Base-by-base conservation (phyloP, 306 rosid species). In the Vigna nakashimae region DNA sequence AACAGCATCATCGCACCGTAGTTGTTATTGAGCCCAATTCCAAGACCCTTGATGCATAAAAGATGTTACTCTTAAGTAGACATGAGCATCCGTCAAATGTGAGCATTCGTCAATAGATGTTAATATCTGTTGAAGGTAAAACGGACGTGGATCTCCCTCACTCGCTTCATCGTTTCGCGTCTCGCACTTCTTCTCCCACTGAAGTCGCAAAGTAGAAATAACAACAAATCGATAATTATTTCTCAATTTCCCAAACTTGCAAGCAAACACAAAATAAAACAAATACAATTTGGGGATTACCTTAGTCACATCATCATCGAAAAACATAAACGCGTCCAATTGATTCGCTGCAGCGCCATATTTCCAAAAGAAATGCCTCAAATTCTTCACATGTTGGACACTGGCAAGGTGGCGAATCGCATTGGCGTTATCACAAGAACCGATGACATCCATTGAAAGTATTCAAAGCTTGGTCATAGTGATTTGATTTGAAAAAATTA, bases 351-450 rank as follows among this genome's bases (percentile, higher is more conserved):
- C 55, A 17, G 85, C 96, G 56, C 98, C 97, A 38, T 91, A 75
- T 80, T 95, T 92, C 97, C 99, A 92, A 51, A 88, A 79, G 66
- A 92, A 91, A 60, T 90, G 97, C 91, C 90, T 95, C 92, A 91
- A 82, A 85, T 86, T 88, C 87, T 91, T 90, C 78, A 90, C 62
- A 50, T 95, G 99, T 74, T 82, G 84, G 3, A 24, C 83, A 67
- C 90, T 87, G 7, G 98, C 92, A 9, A 95, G 84, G 84, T 92
- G 98, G 71, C 67, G 84, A 75, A 95, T 91, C 1, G 89, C 98
- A 85, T 88, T 87, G 67, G 71, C 83, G 80, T 98, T 95, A 88
- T 32, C 24, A 50, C 67, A 10, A 42, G 67, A 83, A 62, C 26
- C 46, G 65, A 64, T 15, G 53, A 4, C 46, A 76, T 46, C 0